Base-by-base conservation (phyloP, 306 rosid species). In the Canavalia gladiata region DNA sequence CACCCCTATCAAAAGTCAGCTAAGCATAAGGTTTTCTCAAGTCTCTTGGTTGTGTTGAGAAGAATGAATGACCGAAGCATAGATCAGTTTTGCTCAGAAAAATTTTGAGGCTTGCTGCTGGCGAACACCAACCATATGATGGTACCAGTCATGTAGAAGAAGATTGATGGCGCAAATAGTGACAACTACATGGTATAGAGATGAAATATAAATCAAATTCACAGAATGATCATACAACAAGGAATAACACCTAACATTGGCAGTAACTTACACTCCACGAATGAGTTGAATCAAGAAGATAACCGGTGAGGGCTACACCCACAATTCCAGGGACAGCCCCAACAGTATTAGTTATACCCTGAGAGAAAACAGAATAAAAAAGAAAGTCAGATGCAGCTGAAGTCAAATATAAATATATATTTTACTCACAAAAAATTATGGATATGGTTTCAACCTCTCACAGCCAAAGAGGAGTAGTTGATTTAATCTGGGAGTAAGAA, bases 291-390 rank as follows among this genome's bases (percentile, higher is more conserved):
- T 96, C 99, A 72, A 96, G 95, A 85, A 93, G 97, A 79, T 90
- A 92, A 56, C 97, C 99, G 1, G 99, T 90, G 88, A 93, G 97
- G 31, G 97, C 97, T 69, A 95, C 97, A 31, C 98, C 98, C 66
- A 95, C 89, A 42, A 93, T 93, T 79, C 98, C 98, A 63, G 98
- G 99, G 73, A 93, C 73, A 1, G 99, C 98, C 79, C 97, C 99
- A 58, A 93, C 91, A 1, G 99, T 93, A 78, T 93, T 95, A 56
- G 99, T 95, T 63, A 95, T 95, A 81, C 99, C 98, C 97, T 92
- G 89, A 74, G 73, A 74, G 66, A 68, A 31, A 73, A 9, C 34
- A 77, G 66, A 73, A 70, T 18, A 42, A 64, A 75, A 57, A 71
- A 18, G 13, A 64, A 80, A 57, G 73, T 31, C 13, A 43, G 76